Conservation (phyloP, 768 basidiomycete genomes). For the Boletales sp. region DNA sequence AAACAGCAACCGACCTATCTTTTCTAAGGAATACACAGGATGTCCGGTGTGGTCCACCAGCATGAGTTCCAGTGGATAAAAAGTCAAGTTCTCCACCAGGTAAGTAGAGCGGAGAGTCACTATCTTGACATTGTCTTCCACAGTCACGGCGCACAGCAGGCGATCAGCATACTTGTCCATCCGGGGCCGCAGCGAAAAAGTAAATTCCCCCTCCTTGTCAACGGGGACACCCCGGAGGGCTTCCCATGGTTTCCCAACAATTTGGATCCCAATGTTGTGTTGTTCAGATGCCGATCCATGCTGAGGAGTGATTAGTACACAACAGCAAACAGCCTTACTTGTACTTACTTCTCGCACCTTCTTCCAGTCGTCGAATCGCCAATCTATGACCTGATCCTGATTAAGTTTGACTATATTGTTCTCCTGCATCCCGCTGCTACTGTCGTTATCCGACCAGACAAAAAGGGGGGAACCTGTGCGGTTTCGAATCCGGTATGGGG, state of each 20-base stretch:
- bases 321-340: neutral
- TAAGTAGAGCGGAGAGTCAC: constrained; percentile 93
- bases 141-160: constrained; percentile 82
- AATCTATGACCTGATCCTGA: constrained; percentile 78
- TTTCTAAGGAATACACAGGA: constrained; percentile 75
- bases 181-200: constrained; percentile 81
- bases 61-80: constrained; percentile 90
- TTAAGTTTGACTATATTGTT: constrained; percentile 56
- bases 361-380: constrained; percentile 97
- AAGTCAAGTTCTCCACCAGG: constrained; percentile 84
- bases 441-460: constrained; percentile 81
- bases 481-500: constrained; percentile 91
- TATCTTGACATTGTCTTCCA: constrained; percentile 90
- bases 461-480: constrained; percentile 83
- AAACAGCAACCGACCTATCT: constrained; percentile 55
- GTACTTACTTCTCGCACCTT: constrained; percentile 80
- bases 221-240: constrained; percentile 84
- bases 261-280: constrained; percentile 82
- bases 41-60: constrained; percentile 84
- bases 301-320: constrained; percentile 24
- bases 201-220: constrained; percentile 89
- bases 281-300: constrained; percentile 55
- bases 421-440: constrained; percentile 44
- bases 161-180: constrained; percentile 72
- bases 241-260: constrained; percentile 88